phyloP scores from a whole-genome alignment of 768 basidiomycete genomes.

The Russula dissimulans region DNA sequence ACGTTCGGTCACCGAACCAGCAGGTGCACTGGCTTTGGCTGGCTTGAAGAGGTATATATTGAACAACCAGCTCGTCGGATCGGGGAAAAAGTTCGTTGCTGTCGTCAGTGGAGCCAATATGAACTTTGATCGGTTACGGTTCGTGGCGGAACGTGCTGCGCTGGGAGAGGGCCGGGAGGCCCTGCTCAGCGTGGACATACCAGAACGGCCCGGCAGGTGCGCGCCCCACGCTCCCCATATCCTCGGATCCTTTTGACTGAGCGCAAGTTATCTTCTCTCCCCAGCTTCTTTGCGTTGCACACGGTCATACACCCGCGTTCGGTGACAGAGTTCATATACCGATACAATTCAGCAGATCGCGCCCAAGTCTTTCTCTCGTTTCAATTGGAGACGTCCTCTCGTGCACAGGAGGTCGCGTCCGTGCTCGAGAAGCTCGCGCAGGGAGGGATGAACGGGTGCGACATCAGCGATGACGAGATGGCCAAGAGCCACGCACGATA shows the following conservation, averaged over 20 bases:
- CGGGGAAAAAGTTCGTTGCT: slow-evolving; percentile 81
- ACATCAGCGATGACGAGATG: slow-evolving; percentile 92
- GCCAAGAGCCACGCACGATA: slow-evolving; percentile 93
- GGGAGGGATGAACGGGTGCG: slow-evolving; percentile 71
- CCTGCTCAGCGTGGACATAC: slow-evolving; percentile 87
- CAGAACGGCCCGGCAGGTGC: slow-evolving; percentile 86
- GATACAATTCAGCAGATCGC: slow-evolving; percentile 61
- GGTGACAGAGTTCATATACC: slow-evolving; percentile 93
- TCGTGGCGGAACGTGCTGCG: slow-evolving; percentile 98
- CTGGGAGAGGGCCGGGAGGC: slow-evolving; percentile 94
- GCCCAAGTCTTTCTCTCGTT: slow-evolving; percentile 92
- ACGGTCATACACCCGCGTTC: slow-evolving; percentile 82
- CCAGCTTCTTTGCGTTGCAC: slow-evolving; percentile 82
- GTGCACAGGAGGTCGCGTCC: slow-evolving; percentile 51
- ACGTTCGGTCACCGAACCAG: slow-evolving; percentile 91
- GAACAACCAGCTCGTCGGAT: slow-evolving; percentile 70
- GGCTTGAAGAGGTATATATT: slow-evolving; percentile 84
- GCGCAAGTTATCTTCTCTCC: not conserved
- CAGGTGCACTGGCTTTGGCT: slow-evolving; percentile 88
- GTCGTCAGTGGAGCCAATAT: slow-evolving; percentile 96
- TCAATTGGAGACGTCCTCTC: slow-evolving; percentile 53
- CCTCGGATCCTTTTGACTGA: not conserved
- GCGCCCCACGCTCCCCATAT: slow-evolving; percentile 18
- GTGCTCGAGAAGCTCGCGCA: slow-evolving; percentile 55
- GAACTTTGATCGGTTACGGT: slow-evolving; percentile 95